Conservation (phyloP, 2,329 filamentous ascomycete species). For the Colletotrichum acutatum region DNA sequence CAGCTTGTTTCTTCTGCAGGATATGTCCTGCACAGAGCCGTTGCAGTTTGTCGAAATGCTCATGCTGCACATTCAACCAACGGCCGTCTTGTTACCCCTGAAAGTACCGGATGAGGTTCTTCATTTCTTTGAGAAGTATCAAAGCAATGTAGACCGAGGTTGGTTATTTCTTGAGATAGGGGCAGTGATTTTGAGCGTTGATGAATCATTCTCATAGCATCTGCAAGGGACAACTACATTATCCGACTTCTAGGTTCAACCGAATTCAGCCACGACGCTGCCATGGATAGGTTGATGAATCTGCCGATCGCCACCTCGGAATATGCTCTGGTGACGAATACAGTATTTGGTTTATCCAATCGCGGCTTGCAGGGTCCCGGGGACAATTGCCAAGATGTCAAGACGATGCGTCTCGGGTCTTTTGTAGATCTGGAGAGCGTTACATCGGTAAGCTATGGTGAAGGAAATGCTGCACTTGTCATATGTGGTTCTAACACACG, state of each 20-base stretch:
- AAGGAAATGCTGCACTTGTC: neutral
- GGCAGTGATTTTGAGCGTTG: neutral
- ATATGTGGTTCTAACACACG: neutral
- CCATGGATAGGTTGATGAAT: constrained; percentile 72
- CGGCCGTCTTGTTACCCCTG: constrained; percentile 63
- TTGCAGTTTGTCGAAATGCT: constrained; percentile 61
- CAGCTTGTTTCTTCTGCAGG: constrained; percentile 80
- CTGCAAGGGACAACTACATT: constrained; percentile 39
- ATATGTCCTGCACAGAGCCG: constrained; percentile 48
- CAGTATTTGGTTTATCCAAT: neutral
- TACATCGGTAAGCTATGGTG: constrained; percentile 65
- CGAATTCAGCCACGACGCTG: constrained; percentile 78
- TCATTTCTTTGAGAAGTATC: constrained; percentile 41
- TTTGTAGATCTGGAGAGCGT: constrained; percentile 79
- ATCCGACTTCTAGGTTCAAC: constrained; percentile 76
- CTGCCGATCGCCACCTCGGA: constrained; percentile 57
- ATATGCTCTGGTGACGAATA: neutral
- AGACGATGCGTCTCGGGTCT: constrained; percentile 75
- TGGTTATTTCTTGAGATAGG: neutral
- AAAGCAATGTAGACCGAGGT: constrained; percentile 29
- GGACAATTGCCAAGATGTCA: constrained; percentile 64
- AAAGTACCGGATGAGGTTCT: constrained; percentile 55
- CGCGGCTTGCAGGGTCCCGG: constrained; percentile 45
- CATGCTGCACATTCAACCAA: constrained; percentile 65
- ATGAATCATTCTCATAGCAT: neutral